These are phyloP conservation scores for Botryotinia calthae DNA, from an alignment of 2,329 filamentous ascomycete species.

Conservation along the genomic window DNA sequence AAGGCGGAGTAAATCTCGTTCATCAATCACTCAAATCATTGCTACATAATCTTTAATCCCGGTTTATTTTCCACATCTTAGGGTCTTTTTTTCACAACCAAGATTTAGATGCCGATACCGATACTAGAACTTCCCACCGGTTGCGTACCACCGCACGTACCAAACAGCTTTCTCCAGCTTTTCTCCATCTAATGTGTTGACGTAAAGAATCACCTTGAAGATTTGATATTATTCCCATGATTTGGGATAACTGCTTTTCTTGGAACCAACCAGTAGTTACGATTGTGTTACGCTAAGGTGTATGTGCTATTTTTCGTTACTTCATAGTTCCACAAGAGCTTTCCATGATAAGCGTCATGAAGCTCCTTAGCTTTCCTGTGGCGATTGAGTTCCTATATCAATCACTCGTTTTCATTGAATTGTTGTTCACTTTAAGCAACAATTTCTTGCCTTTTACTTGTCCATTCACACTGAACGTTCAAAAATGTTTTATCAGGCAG, in stretches of 20 bases:
- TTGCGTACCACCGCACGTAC: neutral
- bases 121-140: neutral
- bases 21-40: neutral
- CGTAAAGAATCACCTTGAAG: neutral
- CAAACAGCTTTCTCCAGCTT: neutral
- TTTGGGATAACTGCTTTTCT: neutral
- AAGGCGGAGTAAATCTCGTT: neutral
- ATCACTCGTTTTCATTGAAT: neutral
- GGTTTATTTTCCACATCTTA: neutral
- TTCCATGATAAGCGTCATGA: slow-evolving; percentile 2
- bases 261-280: neutral
- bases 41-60: neutral
- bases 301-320: slow-evolving; percentile 10
- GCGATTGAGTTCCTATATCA: slow-evolving; percentile 14
- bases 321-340: slow-evolving; percentile 17
- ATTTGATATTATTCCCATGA: neutral
- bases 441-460: neutral
- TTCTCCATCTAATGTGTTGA: neutral
- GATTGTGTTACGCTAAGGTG: neutral
- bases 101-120: neutral
- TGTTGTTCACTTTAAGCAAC: neutral
- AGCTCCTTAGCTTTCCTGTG: neutral
- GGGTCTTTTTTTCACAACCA: neutral
- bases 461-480: neutral
- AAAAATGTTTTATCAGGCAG: slow-evolving; percentile 18